Evolutionary conservation across 2,329 filamentous ascomycete genomes (phyloP).

Genomic region (Aspergillus sp.): DNA sequence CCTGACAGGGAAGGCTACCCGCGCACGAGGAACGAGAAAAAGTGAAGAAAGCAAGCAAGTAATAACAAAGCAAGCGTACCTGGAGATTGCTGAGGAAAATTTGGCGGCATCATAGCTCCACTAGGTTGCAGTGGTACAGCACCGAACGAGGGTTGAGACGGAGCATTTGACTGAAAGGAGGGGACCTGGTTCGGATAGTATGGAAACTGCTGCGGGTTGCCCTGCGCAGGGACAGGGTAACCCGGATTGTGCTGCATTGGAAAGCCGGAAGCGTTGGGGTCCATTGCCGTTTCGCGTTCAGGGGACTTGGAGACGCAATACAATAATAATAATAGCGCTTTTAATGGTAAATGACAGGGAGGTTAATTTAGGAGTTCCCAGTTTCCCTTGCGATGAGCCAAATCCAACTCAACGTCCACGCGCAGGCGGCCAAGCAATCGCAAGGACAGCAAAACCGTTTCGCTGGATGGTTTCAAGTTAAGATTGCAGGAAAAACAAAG

Average conservation of each 20-base stretch:
- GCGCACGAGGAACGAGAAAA: background rate
- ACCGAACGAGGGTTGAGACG: slow-evolving; percentile 37
- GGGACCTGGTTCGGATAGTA: slow-evolving; percentile 37
- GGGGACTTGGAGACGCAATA: slow-evolving; percentile 4
- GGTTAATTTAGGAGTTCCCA: background rate
- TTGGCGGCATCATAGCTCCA: slow-evolving; percentile 40
- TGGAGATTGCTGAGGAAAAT: slow-evolving; percentile 35
- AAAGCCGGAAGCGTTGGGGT: slow-evolving; percentile 31
- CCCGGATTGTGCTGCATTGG: slow-evolving; percentile 27
- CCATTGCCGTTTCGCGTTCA: slow-evolving; percentile 23
- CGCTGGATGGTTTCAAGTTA: background rate
- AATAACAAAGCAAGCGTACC: slow-evolving; percentile 29
- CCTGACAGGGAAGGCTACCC: background rate
- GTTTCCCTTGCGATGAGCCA: background rate
- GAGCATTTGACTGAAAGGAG: slow-evolving; percentile 33
- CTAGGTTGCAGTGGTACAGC: slow-evolving; percentile 36
- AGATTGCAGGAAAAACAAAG: slow-evolving; percentile 10
- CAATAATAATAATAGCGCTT: slow-evolving; percentile 7
- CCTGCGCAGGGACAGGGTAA: slow-evolving; percentile 36
- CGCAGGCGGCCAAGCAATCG: background rate
- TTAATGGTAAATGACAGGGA: slow-evolving; percentile 6
- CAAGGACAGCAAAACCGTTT: background rate
- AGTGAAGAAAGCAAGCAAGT: slow-evolving; percentile 10
- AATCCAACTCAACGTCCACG: background rate
- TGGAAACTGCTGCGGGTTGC: slow-evolving; percentile 32